phyloP scores from a whole-genome alignment of 2,329 filamentous ascomycete genomes.

The Colletotrichum coccodes region DNA sequence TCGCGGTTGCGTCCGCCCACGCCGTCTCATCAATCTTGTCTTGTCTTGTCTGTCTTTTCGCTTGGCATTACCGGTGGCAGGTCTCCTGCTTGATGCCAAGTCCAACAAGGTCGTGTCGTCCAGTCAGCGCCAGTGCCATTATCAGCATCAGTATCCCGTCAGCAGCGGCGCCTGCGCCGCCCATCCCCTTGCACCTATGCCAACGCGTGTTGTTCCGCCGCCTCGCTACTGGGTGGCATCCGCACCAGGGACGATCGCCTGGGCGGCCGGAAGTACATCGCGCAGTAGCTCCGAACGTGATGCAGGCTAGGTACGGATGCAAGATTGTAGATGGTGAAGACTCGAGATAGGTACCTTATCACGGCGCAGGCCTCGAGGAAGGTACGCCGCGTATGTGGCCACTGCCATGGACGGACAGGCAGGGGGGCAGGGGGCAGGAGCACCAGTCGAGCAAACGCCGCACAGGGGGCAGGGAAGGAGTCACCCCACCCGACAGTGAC shows the following conservation, averaged over 20 bases:
- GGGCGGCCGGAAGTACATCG: conserved; percentile 1
- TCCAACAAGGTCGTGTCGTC: neutral
- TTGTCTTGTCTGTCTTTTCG: neutral
- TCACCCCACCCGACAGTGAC: neutral
- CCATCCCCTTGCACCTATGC: neutral
- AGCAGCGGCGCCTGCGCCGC: neutral
- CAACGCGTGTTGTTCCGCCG: neutral
- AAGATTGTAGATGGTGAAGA: neutral
- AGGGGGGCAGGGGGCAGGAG: neutral
- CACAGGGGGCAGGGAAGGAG: neutral
- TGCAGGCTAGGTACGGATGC: neutral
- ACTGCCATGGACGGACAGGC: neutral
- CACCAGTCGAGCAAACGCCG: neutral
- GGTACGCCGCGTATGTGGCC: neutral
- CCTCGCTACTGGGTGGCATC: conserved; percentile 6
- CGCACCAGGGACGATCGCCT: conserved; percentile 1
- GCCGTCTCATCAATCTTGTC: conserved; percentile 1
- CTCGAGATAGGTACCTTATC: neutral
- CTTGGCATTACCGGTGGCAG: conserved; percentile 4
- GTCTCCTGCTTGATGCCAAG: conserved; percentile 10
- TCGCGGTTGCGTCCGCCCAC: no score
- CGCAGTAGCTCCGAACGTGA: conserved; percentile 7
- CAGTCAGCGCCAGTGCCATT: neutral
- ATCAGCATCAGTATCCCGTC: neutral
- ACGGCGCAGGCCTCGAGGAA: neutral